Evolutionary conservation across 2,329 filamentous ascomycete species (phyloP), one percentile per base, ranked within the genome.

Genomic region (Aspergillus sp.): DNA sequence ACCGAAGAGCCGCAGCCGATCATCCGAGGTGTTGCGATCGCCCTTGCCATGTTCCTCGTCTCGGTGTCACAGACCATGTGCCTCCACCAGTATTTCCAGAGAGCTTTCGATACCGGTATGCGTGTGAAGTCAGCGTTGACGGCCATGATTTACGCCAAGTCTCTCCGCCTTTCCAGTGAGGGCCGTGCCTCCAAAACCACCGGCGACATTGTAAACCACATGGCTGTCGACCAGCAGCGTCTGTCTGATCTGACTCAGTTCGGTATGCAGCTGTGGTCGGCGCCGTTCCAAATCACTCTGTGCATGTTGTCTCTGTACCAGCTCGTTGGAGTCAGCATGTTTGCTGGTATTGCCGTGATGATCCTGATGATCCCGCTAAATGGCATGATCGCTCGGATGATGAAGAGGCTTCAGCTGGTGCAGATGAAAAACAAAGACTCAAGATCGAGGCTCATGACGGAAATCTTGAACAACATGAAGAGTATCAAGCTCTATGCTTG

Each of bases 381-480:
- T 68, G 93, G 92, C 45, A 79, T 94, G 56, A 94, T 97, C 67
- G 93, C 94, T 20, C 84, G 87, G 53, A 81, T 95, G 62, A 96
- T 96, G 89, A 96, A 96, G 76, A 90, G 82, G 41, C 76, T 99
- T 63, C 95, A 99, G 69, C 95, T 97, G 73, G 80, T 86, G 59
- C 94, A 99, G 76, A 99, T 99, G 94, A 95, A 95, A 79, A 97
- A 97, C 77, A 99, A 99, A 76, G 94, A 99, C 65, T 83, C 91
- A 36, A 85, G 94, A 66, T 96, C 92, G 44, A 85, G 93, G 46
- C 76, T 99, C 53, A 96, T 97, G 79, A 95, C 93, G 6, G 94
- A 99, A 73, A 99, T 99, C 60, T 79, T 99, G 66, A 96, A 95
- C 79, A 97, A 97, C 75, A 99, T 99, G 89, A 99, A 99, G 79